phyloP scores from a whole-genome alignment of 2,329 filamentous ascomycete genomes.

The Hypocreales sp. region DNA sequence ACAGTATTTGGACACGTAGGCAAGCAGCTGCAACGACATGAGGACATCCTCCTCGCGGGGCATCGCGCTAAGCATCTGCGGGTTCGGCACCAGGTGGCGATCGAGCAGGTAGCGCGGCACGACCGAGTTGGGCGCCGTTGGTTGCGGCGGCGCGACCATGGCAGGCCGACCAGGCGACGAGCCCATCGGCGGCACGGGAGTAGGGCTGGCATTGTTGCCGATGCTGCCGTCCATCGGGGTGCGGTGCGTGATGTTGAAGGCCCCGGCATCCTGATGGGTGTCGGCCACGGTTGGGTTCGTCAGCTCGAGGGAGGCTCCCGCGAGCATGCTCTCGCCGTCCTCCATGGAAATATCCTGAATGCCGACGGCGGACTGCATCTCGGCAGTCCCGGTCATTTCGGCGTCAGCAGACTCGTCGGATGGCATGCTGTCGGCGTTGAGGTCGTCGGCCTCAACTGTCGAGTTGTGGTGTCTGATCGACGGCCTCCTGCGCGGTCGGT shows the following conservation, averaged over 20 bases:
- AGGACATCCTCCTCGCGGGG: conserved; percentile 93
- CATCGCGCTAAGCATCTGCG: conserved; percentile 75
- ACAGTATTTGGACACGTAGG: conserved; percentile 98
- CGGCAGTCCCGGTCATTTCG: conserved; percentile 65
- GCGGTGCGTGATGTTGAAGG: conserved; percentile 87
- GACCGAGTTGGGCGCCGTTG: conserved; percentile 53
- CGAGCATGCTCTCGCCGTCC: conserved; percentile 64
- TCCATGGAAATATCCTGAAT: conserved; percentile 73
- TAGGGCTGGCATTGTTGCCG: conserved; percentile 54
- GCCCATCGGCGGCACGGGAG: conserved; percentile 49
- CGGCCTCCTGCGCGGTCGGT: conserved; percentile 52
- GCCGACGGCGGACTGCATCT: conserved; percentile 67
- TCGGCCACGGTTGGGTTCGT: conserved; percentile 69
- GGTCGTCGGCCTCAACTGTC: conserved; percentile 77
- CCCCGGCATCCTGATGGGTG: conserved; percentile 63
- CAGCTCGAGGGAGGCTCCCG: conserved; percentile 58
- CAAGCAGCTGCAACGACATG: conserved; percentile 92
- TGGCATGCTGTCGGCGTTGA: conserved; percentile 66
- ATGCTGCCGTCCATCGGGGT: conserved; percentile 74
- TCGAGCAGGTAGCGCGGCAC: conserved; percentile 71
- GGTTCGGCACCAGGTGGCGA: conserved; percentile 50
- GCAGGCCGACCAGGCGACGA: conserved; percentile 60
- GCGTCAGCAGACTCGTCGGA: conserved; percentile 65
- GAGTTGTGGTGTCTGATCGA: conserved; percentile 85
- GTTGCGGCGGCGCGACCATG: conserved; percentile 56